Evolutionary conservation across 306 rosid species (phyloP), one percentile per base, ranked within the genome.

Genomic region (Prunus mongolica): DNA sequence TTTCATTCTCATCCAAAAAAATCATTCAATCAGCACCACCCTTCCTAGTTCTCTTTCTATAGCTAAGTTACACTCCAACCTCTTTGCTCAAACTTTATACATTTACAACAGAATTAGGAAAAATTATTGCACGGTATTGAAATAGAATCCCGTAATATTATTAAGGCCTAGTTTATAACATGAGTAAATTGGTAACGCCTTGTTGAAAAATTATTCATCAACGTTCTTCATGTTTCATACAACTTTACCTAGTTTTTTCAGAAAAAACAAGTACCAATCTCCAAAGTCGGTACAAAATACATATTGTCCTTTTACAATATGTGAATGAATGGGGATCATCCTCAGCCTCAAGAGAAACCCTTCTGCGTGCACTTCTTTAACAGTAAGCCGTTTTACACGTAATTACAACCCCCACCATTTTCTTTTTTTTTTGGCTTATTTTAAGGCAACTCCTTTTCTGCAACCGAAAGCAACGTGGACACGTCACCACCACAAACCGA

Each of bases 361-460:
- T 15, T 12, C n/a, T 6, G 55, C 74, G 71, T 69, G 50, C 70
- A 60, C 61, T 58, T 6, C 28, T 69, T 10, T 8, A 69, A 61
- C 45, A 2, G 71, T 78, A 7, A 6, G 41, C 70, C 60, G 41
- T 18, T 34, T 70, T 49, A 49, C 71, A 78, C 76, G 71, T 51
- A 54, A 70, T 57, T 18, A 3, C 47, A 55, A 67, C 28, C 16
- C 47, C 49, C 64, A 19, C 16, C 28, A 34, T 13, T 15, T 15
- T 22, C 16, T 18, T 13, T 0, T 54, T 5, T 18, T 25, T 16
- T 1, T 16, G 5, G 41, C 11, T 24, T 14, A 22, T 30, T 65
- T 75, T 20, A 55, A 67, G 58, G 67, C 67, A 55, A 28, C 2
- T 66, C 32, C 65, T 5, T 27, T 56, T n/a, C 57, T 30, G 57